Percentiles rank a stretch among this genome's conserved stretches.
Evolutionary conservation across 2,329 filamentous ascomycete species (phyloP).

Genomic region (Colletotrichum coccodes): DNA sequence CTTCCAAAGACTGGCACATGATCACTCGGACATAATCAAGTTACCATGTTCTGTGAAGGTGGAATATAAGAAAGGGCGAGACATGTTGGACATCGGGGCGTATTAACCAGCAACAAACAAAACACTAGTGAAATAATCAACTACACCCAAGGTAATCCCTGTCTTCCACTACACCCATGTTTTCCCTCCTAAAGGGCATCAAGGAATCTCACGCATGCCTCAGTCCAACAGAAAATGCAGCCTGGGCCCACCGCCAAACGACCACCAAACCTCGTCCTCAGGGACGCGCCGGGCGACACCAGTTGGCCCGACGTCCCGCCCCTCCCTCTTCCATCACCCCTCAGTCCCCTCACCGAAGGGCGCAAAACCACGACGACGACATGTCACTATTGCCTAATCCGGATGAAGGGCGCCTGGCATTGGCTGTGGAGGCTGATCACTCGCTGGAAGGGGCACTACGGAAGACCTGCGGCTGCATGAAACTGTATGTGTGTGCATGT

Average conservation of each 20-base stretch:
- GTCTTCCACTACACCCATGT: not conserved
- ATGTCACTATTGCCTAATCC: constrained; percentile 16
- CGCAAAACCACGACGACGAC: not conserved
- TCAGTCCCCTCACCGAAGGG: constrained; percentile 17
- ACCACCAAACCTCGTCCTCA: not conserved
- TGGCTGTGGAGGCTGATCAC: constrained; percentile 1
- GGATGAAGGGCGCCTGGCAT: constrained; percentile 1
- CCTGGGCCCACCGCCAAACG: not conserved
- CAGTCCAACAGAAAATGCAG: constrained; percentile 12
- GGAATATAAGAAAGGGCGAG: not conserved
- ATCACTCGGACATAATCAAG: not conserved
- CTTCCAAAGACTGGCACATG: not conserved
- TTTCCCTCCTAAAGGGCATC: not conserved
- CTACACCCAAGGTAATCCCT: not conserved
- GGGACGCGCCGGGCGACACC: not conserved
- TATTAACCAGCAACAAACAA: not conserved
- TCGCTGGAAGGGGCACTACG: not conserved
- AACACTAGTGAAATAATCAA: not conserved
- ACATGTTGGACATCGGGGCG: not conserved
- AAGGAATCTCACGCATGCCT: not conserved
- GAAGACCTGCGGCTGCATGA: not conserved
- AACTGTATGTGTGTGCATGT: not conserved
- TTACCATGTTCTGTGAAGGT: no score
- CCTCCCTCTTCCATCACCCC: constrained; percentile 12
- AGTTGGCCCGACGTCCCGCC: constrained; percentile 20